These are phyloP conservation scores for Taphrina wiesneri DNA, from an alignment of 1,139 yeast species.

Conservation along the genomic window DNA sequence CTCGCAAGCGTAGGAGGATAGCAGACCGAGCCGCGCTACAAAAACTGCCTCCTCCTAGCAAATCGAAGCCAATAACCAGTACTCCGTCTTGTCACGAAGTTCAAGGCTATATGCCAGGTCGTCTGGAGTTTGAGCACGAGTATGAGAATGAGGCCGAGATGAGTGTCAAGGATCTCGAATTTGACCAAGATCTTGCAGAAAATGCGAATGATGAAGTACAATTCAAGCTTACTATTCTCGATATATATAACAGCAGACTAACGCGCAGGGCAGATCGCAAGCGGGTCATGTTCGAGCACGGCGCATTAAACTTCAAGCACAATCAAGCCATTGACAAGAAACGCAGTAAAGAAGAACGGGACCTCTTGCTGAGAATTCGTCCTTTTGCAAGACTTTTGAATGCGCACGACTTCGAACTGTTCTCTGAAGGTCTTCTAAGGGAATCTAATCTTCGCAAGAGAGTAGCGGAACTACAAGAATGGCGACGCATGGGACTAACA, in stretches of 20 bases:
- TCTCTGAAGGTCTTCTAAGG: conserved; percentile 67
- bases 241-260: conserved; percentile 83
- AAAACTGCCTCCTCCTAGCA: conserved; percentile 57
- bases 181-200: conserved; percentile 68
- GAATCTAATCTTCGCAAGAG: conserved; percentile 79
- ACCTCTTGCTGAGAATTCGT: conserved; percentile 68
- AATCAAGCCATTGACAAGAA: conserved; percentile 75
- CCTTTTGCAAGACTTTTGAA: conserved; percentile 81
- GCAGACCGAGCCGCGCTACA: conserved; percentile 65
- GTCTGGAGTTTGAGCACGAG: conserved; percentile 93
- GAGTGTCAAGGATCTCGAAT: conserved; percentile 89
- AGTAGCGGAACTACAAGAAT: conserved; percentile 86
- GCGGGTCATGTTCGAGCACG: conserved; percentile 72
- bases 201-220: conserved; percentile 86
- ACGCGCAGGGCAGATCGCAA: conserved; percentile 93
- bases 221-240: conserved; percentile 79
- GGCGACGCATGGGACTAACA: conserved; percentile 87
- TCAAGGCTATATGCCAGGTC: conserved; percentile 98
- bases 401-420: conserved; percentile 73
- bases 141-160: conserved; percentile 96
- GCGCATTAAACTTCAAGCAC: conserved; percentile 78
- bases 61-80: conserved; percentile 83
- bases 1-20: conserved; percentile 66
- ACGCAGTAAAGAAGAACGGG: conserved; percentile 86
- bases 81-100: conserved; percentile 96